Conservation (phyloP, 495 filamentous ascomycete genomes). For the Tuber microsphaerosporum region DNA sequence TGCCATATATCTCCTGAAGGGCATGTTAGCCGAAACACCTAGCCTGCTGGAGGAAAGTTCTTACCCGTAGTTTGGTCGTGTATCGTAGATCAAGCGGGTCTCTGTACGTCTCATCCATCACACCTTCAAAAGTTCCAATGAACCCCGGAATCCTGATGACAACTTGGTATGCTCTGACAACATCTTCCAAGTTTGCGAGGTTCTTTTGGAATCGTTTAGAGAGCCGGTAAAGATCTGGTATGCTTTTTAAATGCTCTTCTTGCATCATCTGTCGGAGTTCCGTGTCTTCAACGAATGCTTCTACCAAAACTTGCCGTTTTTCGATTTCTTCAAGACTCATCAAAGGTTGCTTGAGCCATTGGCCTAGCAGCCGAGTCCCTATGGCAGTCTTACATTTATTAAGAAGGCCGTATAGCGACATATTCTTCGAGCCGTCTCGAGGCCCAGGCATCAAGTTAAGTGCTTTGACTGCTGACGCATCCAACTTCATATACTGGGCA, state of each 20-base stretch:
- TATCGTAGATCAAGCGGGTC: conserved; percentile 83
- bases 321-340: conserved; percentile 90
- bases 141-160: conserved; percentile 86
- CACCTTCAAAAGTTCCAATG: conserved; percentile 75
- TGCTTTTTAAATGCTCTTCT: conserved; percentile 87
- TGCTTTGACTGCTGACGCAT: conserved; percentile 86
- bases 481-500: conserved; percentile 96
- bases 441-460: conserved; percentile 96
- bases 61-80: conserved; percentile 62
- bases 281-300: conserved; percentile 88
- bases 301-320: conserved; percentile 85
- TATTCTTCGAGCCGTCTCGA: conserved; percentile 89
- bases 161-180: conserved; percentile 90
- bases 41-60: conserved; percentile 9
- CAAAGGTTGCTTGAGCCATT: conserved; percentile 96
- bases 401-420: conserved; percentile 88
- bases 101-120: conserved; percentile 92
- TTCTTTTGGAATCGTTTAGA: conserved; percentile 91
- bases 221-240: conserved; percentile 89
- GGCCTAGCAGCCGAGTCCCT: conserved; percentile 79
- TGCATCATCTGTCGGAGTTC: conserved; percentile 95
- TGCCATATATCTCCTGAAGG: conserved; percentile 59
- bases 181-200: conserved; percentile 86
- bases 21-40: conserved; percentile 9
- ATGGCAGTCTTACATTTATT: conserved; percentile 98